Conservation (phyloP, 768 basidiomycete species). For the Megacollybia marginata region DNA sequence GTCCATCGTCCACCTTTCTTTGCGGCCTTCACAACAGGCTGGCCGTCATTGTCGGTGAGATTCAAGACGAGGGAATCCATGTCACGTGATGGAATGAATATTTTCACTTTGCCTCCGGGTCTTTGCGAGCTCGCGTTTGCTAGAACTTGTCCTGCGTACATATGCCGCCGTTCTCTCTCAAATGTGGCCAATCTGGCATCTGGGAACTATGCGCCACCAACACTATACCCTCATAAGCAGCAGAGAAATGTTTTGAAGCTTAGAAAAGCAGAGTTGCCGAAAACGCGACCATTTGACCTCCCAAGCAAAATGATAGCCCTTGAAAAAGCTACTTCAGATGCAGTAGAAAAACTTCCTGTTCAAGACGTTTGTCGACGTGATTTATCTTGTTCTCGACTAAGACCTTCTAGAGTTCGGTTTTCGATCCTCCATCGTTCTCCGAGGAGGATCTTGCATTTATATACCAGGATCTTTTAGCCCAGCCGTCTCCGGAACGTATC, state of each 20-base stretch:
- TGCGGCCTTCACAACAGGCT: slow-evolving; percentile 10
- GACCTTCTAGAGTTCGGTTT: neutral
- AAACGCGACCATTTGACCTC: neutral
- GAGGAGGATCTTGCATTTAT: slow-evolving; percentile 30
- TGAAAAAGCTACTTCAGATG: neutral
- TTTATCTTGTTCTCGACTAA: neutral
- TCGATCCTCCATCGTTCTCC: slow-evolving; percentile 11
- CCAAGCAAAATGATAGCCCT: neutral
- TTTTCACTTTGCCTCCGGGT: too few relatives aligned
- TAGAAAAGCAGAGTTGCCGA: neutral
- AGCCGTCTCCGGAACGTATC: slow-evolving; percentile 7
- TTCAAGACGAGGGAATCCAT: slow-evolving; percentile 67
- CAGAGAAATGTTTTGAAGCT: neutral
- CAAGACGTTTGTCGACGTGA: neutral
- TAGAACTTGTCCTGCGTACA: too few relatives aligned
- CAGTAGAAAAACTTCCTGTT: neutral
- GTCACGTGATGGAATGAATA: too few relatives aligned
- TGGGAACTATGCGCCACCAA: neutral
- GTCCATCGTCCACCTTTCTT: slow-evolving; percentile 71
- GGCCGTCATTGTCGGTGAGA: slow-evolving; percentile 37
- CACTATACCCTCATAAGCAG: neutral
- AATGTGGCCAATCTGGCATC: too few relatives aligned
- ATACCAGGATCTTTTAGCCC: slow-evolving; percentile 32
- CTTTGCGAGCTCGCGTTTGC: too few relatives aligned
- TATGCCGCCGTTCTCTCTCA: too few relatives aligned